Percentiles rank a stretch among this genome's conserved stretches.
Evolutionary conservation across 179 eudicot species (phyloP).

Genomic region (Pouteria campechiana): DNA sequence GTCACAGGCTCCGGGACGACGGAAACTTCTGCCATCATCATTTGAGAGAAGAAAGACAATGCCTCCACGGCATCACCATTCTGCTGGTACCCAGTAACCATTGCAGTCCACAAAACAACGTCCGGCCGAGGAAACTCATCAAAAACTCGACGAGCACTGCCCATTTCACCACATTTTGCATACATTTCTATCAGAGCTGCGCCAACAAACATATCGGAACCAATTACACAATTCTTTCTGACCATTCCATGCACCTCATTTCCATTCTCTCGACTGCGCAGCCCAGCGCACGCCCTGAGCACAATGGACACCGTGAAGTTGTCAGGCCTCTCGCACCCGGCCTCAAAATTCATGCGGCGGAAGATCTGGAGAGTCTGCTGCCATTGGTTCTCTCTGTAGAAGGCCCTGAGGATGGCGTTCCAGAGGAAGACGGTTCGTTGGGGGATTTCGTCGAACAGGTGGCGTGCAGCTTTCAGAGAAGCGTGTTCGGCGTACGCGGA

Average conservation of each 20-base stretch:
- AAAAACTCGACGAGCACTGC: conserved; percentile 15
- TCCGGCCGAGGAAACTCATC: conserved; percentile 14
- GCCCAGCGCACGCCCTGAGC: conserved; percentile 20
- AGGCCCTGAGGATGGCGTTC: conserved; percentile 13
- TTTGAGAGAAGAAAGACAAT: conserved; percentile 9
- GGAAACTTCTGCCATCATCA: conserved; percentile 8
- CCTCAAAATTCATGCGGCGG: conserved; percentile 4
- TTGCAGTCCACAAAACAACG: conserved; percentile 20
- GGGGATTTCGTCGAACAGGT: conserved; percentile 26
- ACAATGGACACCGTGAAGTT: conserved; percentile 7
- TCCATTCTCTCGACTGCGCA: conserved; percentile 10
- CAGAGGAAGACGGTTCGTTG: conserved; percentile 6
- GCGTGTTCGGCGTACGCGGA: background rate
- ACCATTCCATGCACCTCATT: conserved; percentile 17
- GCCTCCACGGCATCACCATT: conserved; percentile 13
- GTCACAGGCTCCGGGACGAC: conserved; percentile 13
- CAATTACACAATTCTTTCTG: conserved; percentile 6
- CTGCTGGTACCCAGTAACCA: conserved; percentile 20
- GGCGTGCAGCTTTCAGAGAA: conserved; percentile 4
- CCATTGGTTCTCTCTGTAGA: conserved; percentile 11
- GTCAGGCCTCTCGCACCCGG: conserved; percentile 12
- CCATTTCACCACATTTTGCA: conserved; percentile 18
- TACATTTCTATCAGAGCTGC: conserved; percentile 22
- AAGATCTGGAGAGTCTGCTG: conserved; percentile 10
- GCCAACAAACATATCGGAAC: conserved; percentile 19